Base-by-base conservation (phyloP, 257 asterid species). In the Leonotis leonurus region DNA sequence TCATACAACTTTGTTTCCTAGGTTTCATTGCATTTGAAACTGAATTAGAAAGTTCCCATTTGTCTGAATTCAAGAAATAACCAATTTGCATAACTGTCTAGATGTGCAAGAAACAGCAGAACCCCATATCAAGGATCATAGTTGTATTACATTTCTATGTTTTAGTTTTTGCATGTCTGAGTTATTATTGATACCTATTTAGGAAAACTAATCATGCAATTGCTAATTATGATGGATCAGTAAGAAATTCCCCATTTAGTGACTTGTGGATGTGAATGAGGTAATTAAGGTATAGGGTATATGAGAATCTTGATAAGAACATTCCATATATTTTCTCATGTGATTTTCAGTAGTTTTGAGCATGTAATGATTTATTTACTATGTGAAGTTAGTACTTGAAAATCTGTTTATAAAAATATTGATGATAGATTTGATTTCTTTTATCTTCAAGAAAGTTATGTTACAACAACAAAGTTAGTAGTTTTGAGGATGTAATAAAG, bases 21-120 rank as follows among this genome's bases (percentile, higher is more conserved):
- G 3, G 16, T 18, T 51, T 27, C 49, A 64, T 39, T 16, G 46
- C 40, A 40, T 76, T 65, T 70, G 52, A 12, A 30, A 33, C 26
- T 27, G 65, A 22, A 37, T 35, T 4, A 6, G 17, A 24, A 43
- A 45, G 44, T 0, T 2, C 67, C 44, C 27, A 21, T 25, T 22
- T 32, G 54, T 39, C 43, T 40, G 36, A 22, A 26, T 58, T 46
- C 58, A 64, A 36, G 58, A 64, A 52, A 21, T 46, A 24, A 32
- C 44, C n/a, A n/a, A n/a, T n/a, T n/a, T n/a, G n/a, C n/a, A n/a
- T n/a, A n/a, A n/a, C n/a, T n/a, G n/a, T n/a, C n/a, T n/a, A n/a
- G n/a, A n/a, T n/a, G n/a, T n/a, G n/a, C n/a, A 41, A 43, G 60
- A 62, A 61, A 35, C 8, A 2, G 10, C 5, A 5, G 12, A 50